Evolutionary conservation across 306 rosid genomes (phyloP).

Genomic region (Rubus idaeus): DNA sequence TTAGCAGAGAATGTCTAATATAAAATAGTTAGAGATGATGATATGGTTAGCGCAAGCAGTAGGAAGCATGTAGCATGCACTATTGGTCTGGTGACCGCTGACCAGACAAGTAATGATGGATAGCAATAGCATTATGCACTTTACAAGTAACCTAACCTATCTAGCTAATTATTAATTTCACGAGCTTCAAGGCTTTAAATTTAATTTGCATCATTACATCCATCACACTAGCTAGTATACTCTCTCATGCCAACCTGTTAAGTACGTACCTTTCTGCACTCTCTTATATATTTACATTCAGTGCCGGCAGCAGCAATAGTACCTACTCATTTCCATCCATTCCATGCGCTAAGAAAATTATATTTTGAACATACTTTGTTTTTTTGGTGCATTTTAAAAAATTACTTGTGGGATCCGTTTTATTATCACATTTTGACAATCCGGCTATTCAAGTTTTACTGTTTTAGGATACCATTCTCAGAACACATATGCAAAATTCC

Average conservation of each 20-base stretch:
- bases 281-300: not conserved
- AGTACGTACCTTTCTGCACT: not conserved
- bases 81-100: not conserved
- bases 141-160: not conserved
- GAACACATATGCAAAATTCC: too few relatives aligned
- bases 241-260: not conserved
- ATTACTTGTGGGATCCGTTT: too few relatives aligned
- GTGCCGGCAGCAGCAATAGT: not conserved
- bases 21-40: too few relatives aligned
- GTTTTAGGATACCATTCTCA: too few relatives aligned
- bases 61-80: not conserved
- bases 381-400: too few relatives aligned
- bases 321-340: not conserved
- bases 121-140: conserved; percentile 1
- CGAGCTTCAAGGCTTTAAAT: not conserved
- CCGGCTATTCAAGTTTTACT: too few relatives aligned
- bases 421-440: too few relatives aligned
- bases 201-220: not conserved
- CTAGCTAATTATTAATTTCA: not conserved
- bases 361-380: too few relatives aligned
- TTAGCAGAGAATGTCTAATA: too few relatives aligned
- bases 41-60: not conserved
- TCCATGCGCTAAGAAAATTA: not conserved
- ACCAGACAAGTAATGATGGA: conserved; percentile 1
- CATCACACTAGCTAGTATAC: not conserved